phyloP scores from a whole-genome alignment of 257 asterid genomes.

The Solanum sitiens region DNA sequence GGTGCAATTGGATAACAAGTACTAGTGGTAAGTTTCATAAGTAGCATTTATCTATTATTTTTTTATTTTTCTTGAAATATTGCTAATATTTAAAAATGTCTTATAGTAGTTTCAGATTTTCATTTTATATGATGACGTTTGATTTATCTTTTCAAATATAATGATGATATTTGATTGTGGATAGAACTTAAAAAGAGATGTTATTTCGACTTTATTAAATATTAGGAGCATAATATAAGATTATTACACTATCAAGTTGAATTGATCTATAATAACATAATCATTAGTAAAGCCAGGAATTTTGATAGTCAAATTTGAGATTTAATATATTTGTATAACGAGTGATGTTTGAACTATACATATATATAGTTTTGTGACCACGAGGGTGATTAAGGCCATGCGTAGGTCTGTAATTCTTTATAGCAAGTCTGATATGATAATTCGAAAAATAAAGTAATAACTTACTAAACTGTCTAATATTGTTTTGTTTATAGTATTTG shows the following conservation, averaged over 20 bases:
- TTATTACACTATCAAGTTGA: not conserved
- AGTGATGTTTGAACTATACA: not conserved
- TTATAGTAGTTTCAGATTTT: not conserved
- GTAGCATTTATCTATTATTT: not conserved
- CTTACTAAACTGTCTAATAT: not conserved
- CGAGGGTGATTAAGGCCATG: not conserved
- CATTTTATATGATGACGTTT: not conserved
- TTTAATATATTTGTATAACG: not conserved
- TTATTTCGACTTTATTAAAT: not conserved
- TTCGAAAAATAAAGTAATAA: not conserved
- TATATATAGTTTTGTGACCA: not conserved
- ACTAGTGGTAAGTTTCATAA: conserved; percentile 47
- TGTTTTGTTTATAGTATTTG: not conserved
- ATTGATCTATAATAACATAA: not conserved
- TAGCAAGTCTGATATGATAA: not conserved
- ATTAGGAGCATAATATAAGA: not conserved
- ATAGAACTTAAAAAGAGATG: not conserved
- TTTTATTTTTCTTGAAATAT: not conserved
- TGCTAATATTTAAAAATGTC: not conserved
- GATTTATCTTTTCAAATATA: too few relatives aligned
- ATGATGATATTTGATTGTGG: not conserved
- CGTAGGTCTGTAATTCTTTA: not conserved
- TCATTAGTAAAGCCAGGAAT: not conserved
- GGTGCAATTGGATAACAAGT: conserved; percentile 85
- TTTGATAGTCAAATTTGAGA: not conserved